Evolutionary conservation across 768 basidiomycete genomes (phyloP).

Genomic region (Kwoniella sp.): DNA sequence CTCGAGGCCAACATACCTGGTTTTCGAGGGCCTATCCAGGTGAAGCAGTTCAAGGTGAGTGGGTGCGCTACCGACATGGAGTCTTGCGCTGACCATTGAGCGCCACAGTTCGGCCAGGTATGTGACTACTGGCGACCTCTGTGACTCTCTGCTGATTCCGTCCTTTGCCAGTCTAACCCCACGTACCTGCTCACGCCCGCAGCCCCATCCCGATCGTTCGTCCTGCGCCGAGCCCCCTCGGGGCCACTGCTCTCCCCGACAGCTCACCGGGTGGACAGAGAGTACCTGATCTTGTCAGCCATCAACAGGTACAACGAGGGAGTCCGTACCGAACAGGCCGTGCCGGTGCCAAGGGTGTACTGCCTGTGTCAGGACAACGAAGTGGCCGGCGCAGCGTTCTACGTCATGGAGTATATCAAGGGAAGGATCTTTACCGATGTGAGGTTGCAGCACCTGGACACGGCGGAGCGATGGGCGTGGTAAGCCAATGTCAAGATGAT

Average conservation of each 20-base stretch:
- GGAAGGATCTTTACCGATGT: constrained; percentile 90
- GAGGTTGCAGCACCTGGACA: constrained; percentile 63
- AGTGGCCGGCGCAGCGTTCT: constrained; percentile 85
- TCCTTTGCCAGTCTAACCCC: constrained; percentile 70
- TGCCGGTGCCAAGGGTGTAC: constrained; percentile 83
- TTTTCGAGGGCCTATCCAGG: constrained; percentile 63
- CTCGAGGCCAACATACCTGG: constrained; percentile 58
- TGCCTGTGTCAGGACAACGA: constrained; percentile 71
- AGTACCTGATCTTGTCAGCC: constrained; percentile 74
- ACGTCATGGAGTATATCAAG: constrained; percentile 92
- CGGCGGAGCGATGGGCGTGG: constrained; percentile 68
- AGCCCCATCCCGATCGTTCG: constrained; percentile 62
- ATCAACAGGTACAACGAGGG: constrained; percentile 68
- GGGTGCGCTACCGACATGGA: neutral
- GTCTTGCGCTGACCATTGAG: neutral
- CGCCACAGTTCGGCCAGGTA: constrained; percentile 77
- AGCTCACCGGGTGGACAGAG: constrained; percentile 92
- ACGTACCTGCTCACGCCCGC: constrained; percentile 88
- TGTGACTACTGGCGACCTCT: constrained; percentile 14
- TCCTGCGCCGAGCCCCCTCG: constrained; percentile 87
- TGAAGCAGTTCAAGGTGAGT: constrained; percentile 89
- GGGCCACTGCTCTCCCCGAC: constrained; percentile 82
- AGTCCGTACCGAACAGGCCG: constrained; percentile 51
- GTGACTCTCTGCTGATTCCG: neutral
- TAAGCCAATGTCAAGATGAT: constrained; percentile 52